Conservation (phyloP, 2,329 filamentous ascomycete species). For the Madurella mycetomatis region DNA sequence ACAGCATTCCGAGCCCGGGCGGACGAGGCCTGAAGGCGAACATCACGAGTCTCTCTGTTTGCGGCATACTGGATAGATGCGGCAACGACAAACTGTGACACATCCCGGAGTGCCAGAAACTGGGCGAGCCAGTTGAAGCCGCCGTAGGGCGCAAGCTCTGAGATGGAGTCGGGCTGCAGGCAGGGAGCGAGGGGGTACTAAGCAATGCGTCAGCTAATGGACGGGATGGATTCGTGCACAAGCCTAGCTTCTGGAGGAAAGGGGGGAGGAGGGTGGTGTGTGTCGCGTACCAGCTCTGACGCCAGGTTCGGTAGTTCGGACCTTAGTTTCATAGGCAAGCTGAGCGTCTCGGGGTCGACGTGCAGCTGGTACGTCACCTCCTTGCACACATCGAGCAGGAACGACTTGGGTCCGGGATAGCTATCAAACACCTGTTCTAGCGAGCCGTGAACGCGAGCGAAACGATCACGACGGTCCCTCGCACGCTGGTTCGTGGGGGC, state of each 20-base stretch:
- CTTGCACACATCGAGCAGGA: slow-evolving; percentile 36
- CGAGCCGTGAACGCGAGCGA: slow-evolving; percentile 35
- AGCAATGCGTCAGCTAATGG: neutral
- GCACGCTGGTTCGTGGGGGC: slow-evolving; percentile 30
- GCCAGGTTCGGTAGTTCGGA: slow-evolving; percentile 35
- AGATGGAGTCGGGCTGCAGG: slow-evolving; percentile 33
- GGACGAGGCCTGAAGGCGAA: slow-evolving; percentile 32
- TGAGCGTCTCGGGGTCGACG: slow-evolving; percentile 32
- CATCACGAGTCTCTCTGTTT: slow-evolving; percentile 33
- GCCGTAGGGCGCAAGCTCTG: slow-evolving; percentile 31
- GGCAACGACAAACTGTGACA: slow-evolving; percentile 36
- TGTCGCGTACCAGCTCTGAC: slow-evolving; percentile 33
- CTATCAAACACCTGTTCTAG: slow-evolving; percentile 37
- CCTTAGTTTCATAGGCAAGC: slow-evolving; percentile 31
- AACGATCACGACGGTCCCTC: slow-evolving; percentile 36
- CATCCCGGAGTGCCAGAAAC: slow-evolving; percentile 37
- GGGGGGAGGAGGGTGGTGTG: neutral
- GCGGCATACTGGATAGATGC: slow-evolving; percentile 37
- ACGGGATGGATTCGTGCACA: neutral
- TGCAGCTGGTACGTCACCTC: slow-evolving; percentile 35
- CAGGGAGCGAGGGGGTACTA: slow-evolving; percentile 37
- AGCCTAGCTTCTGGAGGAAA: neutral
- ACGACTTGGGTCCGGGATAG: slow-evolving; percentile 36
- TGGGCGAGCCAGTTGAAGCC: slow-evolving; percentile 36
- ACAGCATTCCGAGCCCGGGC: slow-evolving; percentile 36